Base-by-base conservation (phyloP, 352 stramenopile species). In the Globisporangium splendens region DNA sequence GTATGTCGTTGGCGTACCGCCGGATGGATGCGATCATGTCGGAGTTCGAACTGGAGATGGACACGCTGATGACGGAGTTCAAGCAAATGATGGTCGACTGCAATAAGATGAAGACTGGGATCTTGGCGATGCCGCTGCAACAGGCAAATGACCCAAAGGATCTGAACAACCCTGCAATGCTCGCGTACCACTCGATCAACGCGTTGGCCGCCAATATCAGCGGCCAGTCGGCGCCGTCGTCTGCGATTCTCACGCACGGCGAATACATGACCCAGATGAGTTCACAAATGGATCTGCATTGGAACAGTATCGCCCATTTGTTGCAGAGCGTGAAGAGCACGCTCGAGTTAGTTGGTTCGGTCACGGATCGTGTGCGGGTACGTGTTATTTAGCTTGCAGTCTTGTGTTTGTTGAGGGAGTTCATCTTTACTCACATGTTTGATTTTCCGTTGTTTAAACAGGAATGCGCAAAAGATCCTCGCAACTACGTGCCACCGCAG, bases 251-350 rank as follows among this genome's bases (percentile, higher is more conserved):
- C 13, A 84, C 85, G 33, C 85, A 95, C 60, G 81, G 83, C 24
- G 80, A 91, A 56, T 95, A 93, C 72, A 95, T 95, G 85, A 86
- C 83, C n/a, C 83, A 93, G 63, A 77, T 95, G 59, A 78, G 71
- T 47, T 84, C 83, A 65, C 81, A 93, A 60, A 71, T 95, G 69
- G 85, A 93, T 71, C 67, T 92, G 57, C 85, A 95, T 73, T 91
- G 81, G 79, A 91, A 91, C 71, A 93, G 81, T 62, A 84, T 93
- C 63, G 88, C 79, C 60, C 79, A 90, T 63, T 61, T 95, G 44
- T 73, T 91, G 46, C 77, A 92, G 59, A 95, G 80, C 47, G 61
- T 95, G 55, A 88, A 89, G 61, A 78, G 80, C 50, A 86, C 79
- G 28, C 63, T 88, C 47, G 81, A 89, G 56, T 62, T 80, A 20